Conservation (phyloP, 768 basidiomycete species). For the Phaeotremella fagi region DNA sequence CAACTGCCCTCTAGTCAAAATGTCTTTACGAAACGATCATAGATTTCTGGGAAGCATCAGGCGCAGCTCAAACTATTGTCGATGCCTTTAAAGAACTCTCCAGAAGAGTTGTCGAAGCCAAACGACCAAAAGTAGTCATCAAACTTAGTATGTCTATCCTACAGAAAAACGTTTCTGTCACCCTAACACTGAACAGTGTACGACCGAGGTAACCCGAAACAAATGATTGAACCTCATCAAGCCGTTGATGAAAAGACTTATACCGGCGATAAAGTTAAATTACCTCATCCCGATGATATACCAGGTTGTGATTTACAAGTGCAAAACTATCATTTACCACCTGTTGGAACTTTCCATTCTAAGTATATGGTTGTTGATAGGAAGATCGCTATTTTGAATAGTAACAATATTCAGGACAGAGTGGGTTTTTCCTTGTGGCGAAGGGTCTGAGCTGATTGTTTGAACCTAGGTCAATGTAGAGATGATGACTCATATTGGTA, state of each 20-base stretch:
- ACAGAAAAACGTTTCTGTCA: neutral
- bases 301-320: constrained; percentile 25
- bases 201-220: constrained; percentile 31
- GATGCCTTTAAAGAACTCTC: constrained; percentile 33
- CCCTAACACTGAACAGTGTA: constrained; percentile 14
- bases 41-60: constrained; percentile 35
- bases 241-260: constrained; percentile 25
- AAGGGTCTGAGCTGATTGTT: neutral
- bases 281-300: constrained; percentile 26
- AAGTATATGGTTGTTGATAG: constrained; percentile 65
- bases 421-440: constrained; percentile 23
- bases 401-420: constrained; percentile 61
- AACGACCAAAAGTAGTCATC: constrained; percentile 21
- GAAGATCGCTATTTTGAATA: constrained; percentile 58
- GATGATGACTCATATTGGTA: constrained; percentile 59
- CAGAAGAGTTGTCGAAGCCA: constrained; percentile 18
- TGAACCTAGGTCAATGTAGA: constrained; percentile 24
- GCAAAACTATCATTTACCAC: constrained; percentile 47
- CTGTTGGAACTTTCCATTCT: constrained; percentile 65
- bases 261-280: constrained; percentile 31
- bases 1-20: neutral
- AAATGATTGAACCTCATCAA: constrained; percentile 26
- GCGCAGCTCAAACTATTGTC: constrained; percentile 18
- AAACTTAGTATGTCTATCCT: constrained; percentile 19
- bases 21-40: neutral